Conservation (phyloP, 225 moss, liverwort and hornwort species). For the Marchantia paleacea region DNA sequence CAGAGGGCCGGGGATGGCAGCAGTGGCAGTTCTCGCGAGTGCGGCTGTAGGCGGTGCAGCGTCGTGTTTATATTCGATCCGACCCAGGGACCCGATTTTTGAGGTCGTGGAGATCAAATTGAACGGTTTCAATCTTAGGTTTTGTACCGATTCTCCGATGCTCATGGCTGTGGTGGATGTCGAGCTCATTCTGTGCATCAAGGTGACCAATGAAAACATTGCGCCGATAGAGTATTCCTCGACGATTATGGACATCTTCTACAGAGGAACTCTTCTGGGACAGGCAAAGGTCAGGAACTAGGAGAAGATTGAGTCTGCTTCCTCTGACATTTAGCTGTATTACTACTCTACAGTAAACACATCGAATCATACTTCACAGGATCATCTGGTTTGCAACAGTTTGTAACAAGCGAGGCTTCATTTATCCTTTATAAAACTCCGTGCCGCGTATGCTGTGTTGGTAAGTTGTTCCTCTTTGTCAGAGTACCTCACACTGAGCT, state of each 20-base stretch:
- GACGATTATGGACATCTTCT: conserved; percentile 90
- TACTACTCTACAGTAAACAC: too few species aligned
- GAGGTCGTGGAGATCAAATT: conserved; percentile 67
- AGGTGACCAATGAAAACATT: conserved; percentile 75
- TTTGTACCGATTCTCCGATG: conserved; percentile 55
- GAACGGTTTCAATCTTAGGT: conserved; percentile 74
- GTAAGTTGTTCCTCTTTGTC: not conserved
- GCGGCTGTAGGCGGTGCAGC: conserved; percentile 55
- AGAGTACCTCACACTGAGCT: too few species aligned
- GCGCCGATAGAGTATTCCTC: conserved; percentile 84
- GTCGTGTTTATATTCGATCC: conserved; percentile 49
- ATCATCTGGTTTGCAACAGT: too few species aligned
- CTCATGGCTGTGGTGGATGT: conserved; percentile 86
- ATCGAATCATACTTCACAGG: too few species aligned
- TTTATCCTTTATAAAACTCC: too few species aligned
- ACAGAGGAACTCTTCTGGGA: conserved; percentile 67
- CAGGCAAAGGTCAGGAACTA: conserved; percentile 55
- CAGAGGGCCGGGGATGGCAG: conserved; percentile 44
- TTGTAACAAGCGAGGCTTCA: too few species aligned
- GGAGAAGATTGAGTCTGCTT: too few species aligned
- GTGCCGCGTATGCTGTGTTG: not conserved
- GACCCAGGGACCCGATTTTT: conserved; percentile 77
- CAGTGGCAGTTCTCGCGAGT: conserved; percentile 40
- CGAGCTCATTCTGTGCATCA: conserved; percentile 63
- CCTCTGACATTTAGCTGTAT: too few species aligned